These are phyloP conservation scores for Cystobasidium ongulense DNA, from an alignment of 768 basidiomycete species.

Conservation along the genomic window DNA sequence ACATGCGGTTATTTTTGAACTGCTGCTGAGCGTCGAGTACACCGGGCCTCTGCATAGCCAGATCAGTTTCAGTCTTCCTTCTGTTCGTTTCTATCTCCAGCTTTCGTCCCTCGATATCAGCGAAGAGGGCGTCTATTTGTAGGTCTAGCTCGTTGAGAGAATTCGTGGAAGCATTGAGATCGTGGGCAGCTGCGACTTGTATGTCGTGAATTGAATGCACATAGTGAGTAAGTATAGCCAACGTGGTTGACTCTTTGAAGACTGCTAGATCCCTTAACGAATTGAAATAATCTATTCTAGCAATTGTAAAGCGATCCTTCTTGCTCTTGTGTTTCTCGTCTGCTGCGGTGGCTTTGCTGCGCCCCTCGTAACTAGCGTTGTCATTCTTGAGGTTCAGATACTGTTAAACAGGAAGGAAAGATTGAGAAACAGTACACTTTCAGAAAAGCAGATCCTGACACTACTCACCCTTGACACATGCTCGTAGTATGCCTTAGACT, in stretches of 20 bases:
- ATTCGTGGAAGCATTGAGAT: background rate
- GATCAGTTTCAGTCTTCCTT: background rate
- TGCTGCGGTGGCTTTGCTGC: constrained; percentile 2
- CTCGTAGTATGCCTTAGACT: constrained; percentile 37
- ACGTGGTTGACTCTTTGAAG: constrained; percentile 24
- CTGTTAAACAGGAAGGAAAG: constrained; percentile 13
- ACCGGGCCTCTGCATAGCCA: constrained; percentile 9
- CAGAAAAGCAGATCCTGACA: background rate
- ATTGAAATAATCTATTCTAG: constrained; percentile 37
- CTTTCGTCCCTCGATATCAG: constrained; percentile 12
- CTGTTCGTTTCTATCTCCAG: constrained; percentile 5
- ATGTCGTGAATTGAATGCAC: constrained; percentile 23
- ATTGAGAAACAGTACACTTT: background rate
- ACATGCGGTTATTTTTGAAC: background rate
- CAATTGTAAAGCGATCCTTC: constrained; percentile 8
- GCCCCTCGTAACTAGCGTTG: constrained; percentile 7
- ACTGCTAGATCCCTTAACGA: constrained; percentile 29
- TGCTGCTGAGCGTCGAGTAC: constrained; percentile 19
- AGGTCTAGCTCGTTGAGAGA: constrained; percentile 21
- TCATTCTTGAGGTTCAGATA: constrained; percentile 33
- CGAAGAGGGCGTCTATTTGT: constrained; percentile 7
- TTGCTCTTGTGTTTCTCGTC: constrained; percentile 37
- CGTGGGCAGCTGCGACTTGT: constrained; percentile 8
- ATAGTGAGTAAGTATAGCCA: constrained; percentile 26
- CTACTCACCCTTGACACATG: constrained; percentile 35